Percentiles rank a stretch among this genome's conserved stretches.
Evolutionary conservation across 169 alveolate species (phyloP).

Genomic region (Eimeria maxima): DNA sequence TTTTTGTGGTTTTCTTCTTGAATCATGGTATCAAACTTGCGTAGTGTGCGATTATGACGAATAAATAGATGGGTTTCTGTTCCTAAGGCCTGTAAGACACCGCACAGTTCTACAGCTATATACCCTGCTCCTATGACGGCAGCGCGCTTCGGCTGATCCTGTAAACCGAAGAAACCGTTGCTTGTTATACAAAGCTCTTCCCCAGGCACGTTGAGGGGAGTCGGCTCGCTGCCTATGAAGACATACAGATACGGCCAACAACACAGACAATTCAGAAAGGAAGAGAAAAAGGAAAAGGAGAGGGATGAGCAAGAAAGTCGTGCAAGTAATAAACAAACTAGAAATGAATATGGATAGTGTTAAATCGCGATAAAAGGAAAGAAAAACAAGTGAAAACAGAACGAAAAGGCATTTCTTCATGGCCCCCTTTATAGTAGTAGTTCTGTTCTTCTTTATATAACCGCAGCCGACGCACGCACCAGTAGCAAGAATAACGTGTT

Average conservation of each 20-base stretch:
- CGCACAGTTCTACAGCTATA: slow-evolving; percentile 96
- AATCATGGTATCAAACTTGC: slow-evolving; percentile 85
- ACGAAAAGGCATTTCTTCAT: not conserved
- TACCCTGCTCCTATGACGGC: slow-evolving; percentile 98
- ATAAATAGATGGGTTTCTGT: slow-evolving; percentile 92
- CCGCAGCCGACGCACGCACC: slow-evolving; percentile 44
- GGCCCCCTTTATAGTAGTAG: no score
- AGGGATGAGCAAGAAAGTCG: not conserved
- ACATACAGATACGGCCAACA: slow-evolving; percentile 77
- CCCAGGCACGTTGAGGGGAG: slow-evolving; percentile 89
- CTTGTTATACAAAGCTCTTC: slow-evolving; percentile 90
- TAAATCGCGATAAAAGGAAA: no score
- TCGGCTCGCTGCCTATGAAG: slow-evolving; percentile 94
- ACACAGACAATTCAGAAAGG: not conserved
- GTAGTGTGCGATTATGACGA: slow-evolving; percentile 85
- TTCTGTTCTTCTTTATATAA: not conserved
- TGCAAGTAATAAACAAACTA: no score
- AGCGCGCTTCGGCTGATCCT: slow-evolving; percentile 94
- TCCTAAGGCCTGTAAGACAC: slow-evolving; percentile 95
- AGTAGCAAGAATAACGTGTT: slow-evolving; percentile 73
- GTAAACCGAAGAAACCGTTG: slow-evolving; percentile 95
- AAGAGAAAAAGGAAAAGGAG: not conserved
- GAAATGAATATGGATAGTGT: not conserved
- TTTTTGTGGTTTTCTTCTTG: slow-evolving; percentile 93
- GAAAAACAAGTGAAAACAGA: not conserved